A percentile compares a stretch with the other conserved stretches of the same genome.
phyloP scores from a whole-genome alignment of 75 land plant species.

The Isoetes taiwanensis region DNA sequence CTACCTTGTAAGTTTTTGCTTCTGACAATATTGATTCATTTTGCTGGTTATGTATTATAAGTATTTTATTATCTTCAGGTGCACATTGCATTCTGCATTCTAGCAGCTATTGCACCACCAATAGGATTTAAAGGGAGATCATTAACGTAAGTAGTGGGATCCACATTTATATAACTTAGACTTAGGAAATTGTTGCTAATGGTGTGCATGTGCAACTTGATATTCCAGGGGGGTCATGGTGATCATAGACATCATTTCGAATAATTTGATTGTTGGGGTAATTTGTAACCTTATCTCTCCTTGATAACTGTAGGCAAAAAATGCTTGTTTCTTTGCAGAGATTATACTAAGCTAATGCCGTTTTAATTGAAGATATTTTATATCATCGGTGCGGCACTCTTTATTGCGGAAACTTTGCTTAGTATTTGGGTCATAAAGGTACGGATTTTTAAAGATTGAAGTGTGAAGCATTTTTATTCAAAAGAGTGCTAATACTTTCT shows the following conservation, averaged over 20 bases:
- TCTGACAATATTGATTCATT: too few species aligned
- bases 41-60: too few species aligned
- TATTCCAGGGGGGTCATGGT: slow-evolving; percentile 72
- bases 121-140: slow-evolving; percentile 76
- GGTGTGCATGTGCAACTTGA: too few species aligned
- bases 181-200: too few species aligned
- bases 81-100: slow-evolving; percentile 57
- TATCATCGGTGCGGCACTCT: slow-evolving; percentile 51
- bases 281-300: too few species aligned
- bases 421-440: slow-evolving; percentile 79
- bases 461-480: too few species aligned
- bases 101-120: slow-evolving; percentile 80
- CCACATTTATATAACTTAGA: too few species aligned
- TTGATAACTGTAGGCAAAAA: not conserved
- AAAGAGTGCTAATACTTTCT: too few species aligned
- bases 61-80: slow-evolving; percentile 38
- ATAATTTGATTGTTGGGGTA: slow-evolving; percentile 58
- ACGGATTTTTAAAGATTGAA: too few species aligned
- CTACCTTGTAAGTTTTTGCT: slow-evolving; percentile 55
- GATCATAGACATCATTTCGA: slow-evolving; percentile 46
- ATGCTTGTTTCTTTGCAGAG: too few species aligned
- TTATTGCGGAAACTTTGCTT: slow-evolving; percentile 40
- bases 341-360: too few species aligned
- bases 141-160: slow-evolving; percentile 61
- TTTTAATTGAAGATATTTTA: slow-evolving; percentile 59